Base-by-base conservation (phyloP, 1,284 basidiomycete genomes). In the Fomitopsis betulina region DNA sequence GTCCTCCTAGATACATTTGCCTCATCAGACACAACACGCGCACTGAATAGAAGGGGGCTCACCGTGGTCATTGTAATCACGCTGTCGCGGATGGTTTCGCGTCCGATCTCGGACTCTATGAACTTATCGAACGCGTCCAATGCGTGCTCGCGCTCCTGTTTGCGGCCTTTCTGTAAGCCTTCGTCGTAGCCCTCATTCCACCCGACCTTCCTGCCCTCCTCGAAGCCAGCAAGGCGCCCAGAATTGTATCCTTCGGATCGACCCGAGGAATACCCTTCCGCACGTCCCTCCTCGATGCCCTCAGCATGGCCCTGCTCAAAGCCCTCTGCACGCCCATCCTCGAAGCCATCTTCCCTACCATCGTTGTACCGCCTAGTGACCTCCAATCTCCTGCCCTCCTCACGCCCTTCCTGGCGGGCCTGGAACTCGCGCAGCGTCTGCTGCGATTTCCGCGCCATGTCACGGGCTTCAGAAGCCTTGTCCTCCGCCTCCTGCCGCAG, bases 101-200 rank as follows among this genome's bases (percentile, higher is more conserved):
- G 45, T 67, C 75, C 71, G 60, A 73, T 68, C 61, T 83, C 79
- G 57, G 76, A 70, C 17, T 73, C 73, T 60, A 82, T 71, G 69
- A 84, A 81, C 39, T 75, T 75, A 64, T 84, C 80, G 70, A 85
- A 83, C 9, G 79, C 79, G 57, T 79, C 76, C 25, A 82, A 61
- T 3, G 81, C 83, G 60, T 76, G 76, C 56, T 71, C 70, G 30
- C 82, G 75, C 68, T 84, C 81, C 56, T 82, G 76, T 58, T 75
- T 77, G 62, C 73, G 67, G 33, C 83, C 81, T 5, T 68, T 67
- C 61, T 74, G 75, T 23, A 72, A 67, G 0, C 82, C 81, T 55
- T 79, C 75, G 53, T 74, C 68, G 39, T 71, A 68, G 1, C 80
- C 81, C n/a, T 72, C 70, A n/a, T 67, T 60, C 58, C 67, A 63